phyloP scores from a whole-genome alignment of 805 yeast species.

The Cyberlindnera petersonii region DNA sequence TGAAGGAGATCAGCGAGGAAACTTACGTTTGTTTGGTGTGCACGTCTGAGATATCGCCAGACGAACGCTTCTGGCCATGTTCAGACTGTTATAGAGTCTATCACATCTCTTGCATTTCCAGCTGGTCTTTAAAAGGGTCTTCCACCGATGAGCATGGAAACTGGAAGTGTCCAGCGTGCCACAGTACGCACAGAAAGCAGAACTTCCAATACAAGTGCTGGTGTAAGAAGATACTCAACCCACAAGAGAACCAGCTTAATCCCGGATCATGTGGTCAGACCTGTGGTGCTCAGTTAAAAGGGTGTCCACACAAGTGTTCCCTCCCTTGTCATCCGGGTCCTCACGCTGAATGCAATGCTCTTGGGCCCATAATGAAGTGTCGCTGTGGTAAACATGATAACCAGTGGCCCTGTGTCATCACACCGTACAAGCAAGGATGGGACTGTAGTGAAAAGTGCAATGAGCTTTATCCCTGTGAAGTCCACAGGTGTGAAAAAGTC shows the following conservation, averaged over 20 bases:
- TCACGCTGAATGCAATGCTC: conserved; percentile 75
- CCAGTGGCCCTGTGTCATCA: conserved; percentile 70
- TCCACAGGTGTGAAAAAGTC: conserved; percentile 55
- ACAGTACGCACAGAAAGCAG: conserved; percentile 40
- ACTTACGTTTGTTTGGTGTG: conserved; percentile 83
- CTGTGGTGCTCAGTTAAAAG: conserved; percentile 52
- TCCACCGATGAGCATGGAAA: conserved; percentile 53
- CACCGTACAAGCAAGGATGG: conserved; percentile 68
- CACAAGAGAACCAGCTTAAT: conserved; percentile 48
- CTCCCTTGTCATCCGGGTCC: conserved; percentile 86
- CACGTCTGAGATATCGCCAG: conserved; percentile 70
- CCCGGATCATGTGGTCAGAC: conserved; percentile 92
- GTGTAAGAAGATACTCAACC: conserved; percentile 80
- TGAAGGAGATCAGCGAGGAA: conserved; percentile 60
- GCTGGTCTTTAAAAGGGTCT: conserved; percentile 81
- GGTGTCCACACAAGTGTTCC: conserved; percentile 73
- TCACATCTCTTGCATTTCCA: conserved; percentile 77
- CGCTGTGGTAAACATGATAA: conserved; percentile 64
- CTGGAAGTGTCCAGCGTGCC: conserved; percentile 91
- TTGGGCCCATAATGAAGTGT: conserved; percentile 69
- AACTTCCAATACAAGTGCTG: conserved; percentile 71
- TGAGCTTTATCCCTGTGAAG: conserved; percentile 63
- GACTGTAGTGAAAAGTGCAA: conserved; percentile 59
- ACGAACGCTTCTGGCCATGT: conserved; percentile 77
- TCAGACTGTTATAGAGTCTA: conserved; percentile 73